Conservation (phyloP, 257 asterid species). For the Jasminum sambac region DNA sequence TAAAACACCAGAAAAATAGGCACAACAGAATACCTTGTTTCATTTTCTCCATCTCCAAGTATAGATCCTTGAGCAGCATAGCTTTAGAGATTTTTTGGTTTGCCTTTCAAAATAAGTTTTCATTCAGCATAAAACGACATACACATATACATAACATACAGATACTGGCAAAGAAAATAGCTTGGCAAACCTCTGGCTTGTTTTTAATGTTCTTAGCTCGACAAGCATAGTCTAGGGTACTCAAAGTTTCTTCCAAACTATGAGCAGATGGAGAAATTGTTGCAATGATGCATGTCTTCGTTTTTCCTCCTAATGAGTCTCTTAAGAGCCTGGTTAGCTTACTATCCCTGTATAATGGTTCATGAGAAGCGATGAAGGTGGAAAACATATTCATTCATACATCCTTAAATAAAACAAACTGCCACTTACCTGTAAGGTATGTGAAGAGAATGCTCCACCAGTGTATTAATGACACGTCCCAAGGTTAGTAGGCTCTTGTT, state of each 20-base stretch:
- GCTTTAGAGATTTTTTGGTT: slow-evolving; percentile 77
- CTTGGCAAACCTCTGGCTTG: slow-evolving; percentile 66
- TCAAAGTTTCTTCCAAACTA: slow-evolving; percentile 76
- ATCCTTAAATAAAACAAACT: slow-evolving; percentile 8
- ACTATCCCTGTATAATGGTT: slow-evolving; percentile 61
- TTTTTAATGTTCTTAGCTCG: slow-evolving; percentile 87
- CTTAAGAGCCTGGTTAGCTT: slow-evolving; percentile 81
- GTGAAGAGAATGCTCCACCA: slow-evolving; percentile 84
- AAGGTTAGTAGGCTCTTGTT: slow-evolving; percentile 83
- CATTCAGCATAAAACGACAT: slow-evolving; percentile 29
- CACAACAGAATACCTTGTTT: slow-evolving; percentile 58
- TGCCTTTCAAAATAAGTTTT: slow-evolving; percentile 51
- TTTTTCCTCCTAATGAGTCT: slow-evolving; percentile 87
- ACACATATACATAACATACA: neutral
- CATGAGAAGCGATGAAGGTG: slow-evolving; percentile 15
- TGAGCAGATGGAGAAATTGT: slow-evolving; percentile 77
- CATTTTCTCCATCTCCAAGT: slow-evolving; percentile 77
- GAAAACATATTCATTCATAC: slow-evolving; percentile 15
- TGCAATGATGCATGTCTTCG: slow-evolving; percentile 84
- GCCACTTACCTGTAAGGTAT: slow-evolving; percentile 68
- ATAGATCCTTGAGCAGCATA: slow-evolving; percentile 72
- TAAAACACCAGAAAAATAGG: slow-evolving; percentile 16
- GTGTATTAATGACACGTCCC: slow-evolving; percentile 80
- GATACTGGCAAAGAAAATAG: slow-evolving; percentile 12
- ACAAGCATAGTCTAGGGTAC: slow-evolving; percentile 80